Base-by-base conservation (phyloP, 1,284 basidiomycete genomes). In the Fistulinella cinereoalba region DNA sequence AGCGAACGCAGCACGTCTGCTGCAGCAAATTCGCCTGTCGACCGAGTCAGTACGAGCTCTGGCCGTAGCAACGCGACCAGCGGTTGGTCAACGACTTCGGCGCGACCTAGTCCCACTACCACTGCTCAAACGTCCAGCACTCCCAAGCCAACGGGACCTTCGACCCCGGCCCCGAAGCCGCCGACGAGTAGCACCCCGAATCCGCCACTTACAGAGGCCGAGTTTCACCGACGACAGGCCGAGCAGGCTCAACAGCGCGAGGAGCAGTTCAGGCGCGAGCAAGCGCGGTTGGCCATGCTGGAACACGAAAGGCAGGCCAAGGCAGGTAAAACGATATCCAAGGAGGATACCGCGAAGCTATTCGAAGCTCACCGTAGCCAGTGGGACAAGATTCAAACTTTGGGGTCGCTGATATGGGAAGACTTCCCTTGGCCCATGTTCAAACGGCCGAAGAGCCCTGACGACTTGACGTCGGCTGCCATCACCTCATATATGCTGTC, bases 351-450 rank as follows among this genome's bases (percentile, higher is more conserved):
- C 16, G 50, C 71, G 27, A 71, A 70, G 48, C 55, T 80, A 12
- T 79, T 80, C 57, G 76, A 78, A 19, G 58, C 65, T 44, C 83
- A 85, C 60, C 80, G 81, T 37, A 68, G 70, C 25, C 75, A 75
- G 44, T 86, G 84, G 84, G 62, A 66, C 29, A 69, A 69, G 50
- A 65, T 83, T 38, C 71, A 54, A 52, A 56, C 48, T 12, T n/a
- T 57, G 31, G 48, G 57, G 36, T 55, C 58, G 43, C 58, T 75
- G 41, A 60, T 58, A 41, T 86, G 83, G 83, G 68, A 74, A 29
- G 73, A 74, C 52, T 79, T 88, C 55, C 85, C 86, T 19, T 88
- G 85, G 85, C 85, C 86, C 1, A 70, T 79, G 66, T 70, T 85
- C 57, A 77, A 71, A 60, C 68, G 68, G 34, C 80, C 83, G 4